phyloP scores from a whole-genome alignment of 2,329 filamentous ascomycete genomes.

The Pseudogymnoascus sp. region DNA sequence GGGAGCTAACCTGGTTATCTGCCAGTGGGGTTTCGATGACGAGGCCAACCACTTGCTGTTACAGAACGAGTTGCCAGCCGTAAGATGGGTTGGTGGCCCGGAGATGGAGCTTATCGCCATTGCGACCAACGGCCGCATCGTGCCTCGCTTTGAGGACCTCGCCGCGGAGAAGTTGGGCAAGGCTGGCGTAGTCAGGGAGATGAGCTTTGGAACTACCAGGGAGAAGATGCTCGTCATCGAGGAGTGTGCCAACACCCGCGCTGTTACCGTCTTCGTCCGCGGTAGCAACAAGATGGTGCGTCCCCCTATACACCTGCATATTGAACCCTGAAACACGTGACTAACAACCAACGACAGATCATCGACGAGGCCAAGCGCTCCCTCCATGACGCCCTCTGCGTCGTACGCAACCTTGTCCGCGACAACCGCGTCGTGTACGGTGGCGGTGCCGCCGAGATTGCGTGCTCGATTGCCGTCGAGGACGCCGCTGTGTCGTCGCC shows the following conservation, averaged over 20 bases:
- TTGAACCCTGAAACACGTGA: constrained; percentile 6
- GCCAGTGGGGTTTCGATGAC: constrained; percentile 99
- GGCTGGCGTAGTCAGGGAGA: constrained; percentile 84
- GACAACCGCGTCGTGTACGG: constrained; percentile 98
- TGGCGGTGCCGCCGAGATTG: constrained; percentile 92
- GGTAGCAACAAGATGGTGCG: constrained; percentile 98
- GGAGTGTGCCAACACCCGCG: constrained; percentile 95
- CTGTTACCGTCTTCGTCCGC: constrained; percentile 91
- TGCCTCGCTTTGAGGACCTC: constrained; percentile 93
- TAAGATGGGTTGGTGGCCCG: constrained; percentile 94
- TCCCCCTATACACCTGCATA: constrained; percentile 15
- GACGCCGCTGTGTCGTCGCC: constrained; percentile 91
- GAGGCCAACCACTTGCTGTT: constrained; percentile 96
- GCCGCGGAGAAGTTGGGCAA: constrained; percentile 82
- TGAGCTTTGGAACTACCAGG: constrained; percentile 93
- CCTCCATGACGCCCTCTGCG: constrained; percentile 92
- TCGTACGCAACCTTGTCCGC: constrained; percentile 89
- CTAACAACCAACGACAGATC: constrained; percentile 50
- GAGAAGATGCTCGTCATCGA: constrained; percentile 99
- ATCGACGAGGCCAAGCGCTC: constrained; percentile 98
- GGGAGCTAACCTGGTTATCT: constrained; percentile 94
- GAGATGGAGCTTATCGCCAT: constrained; percentile 99
- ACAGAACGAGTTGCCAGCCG: constrained; percentile 91
- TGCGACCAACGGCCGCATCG: constrained; percentile 94
- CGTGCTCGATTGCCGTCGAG: constrained; percentile 92